Conservation (phyloP, 192 early-diverging fungal species). For the Coemansia brasiliensis region DNA sequence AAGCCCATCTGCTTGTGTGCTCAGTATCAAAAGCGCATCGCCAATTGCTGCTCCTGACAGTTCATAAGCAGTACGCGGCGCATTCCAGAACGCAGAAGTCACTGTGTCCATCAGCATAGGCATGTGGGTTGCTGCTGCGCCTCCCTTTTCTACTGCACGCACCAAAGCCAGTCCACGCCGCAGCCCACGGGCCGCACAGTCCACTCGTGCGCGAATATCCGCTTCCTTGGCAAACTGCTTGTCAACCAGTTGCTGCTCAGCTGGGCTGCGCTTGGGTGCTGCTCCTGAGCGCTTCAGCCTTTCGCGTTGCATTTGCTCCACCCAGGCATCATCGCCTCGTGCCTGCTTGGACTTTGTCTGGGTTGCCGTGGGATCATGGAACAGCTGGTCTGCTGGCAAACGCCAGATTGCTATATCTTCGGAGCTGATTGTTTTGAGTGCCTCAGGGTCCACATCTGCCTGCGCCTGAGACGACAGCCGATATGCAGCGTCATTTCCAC, state of each 20-base stretch:
- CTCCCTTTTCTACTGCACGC: slow-evolving; percentile 64
- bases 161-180: slow-evolving; percentile 66
- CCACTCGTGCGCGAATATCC: slow-evolving; percentile 67
- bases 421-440: slow-evolving; percentile 14
- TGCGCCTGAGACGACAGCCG: slow-evolving; percentile 34
- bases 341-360: slow-evolving; percentile 5
- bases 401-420: slow-evolving; percentile 44
- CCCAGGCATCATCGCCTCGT: slow-evolving; percentile 41
- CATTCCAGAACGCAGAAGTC: slow-evolving; percentile 40
- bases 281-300: slow-evolving; percentile 22
- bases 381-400: slow-evolving; percentile 32
- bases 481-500: slow-evolving; percentile 30
- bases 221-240: slow-evolving; percentile 72
- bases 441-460: slow-evolving; percentile 20
- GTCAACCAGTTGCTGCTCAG: slow-evolving; percentile 73
- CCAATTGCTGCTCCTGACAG: slow-evolving; percentile 60
- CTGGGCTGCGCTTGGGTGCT: slow-evolving; percentile 43
- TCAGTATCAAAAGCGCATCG: slow-evolving; percentile 59
- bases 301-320: slow-evolving; percentile 35
- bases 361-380: slow-evolving; percentile 25
- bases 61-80: slow-evolving; percentile 16
- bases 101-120: slow-evolving; percentile 60
- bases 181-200: slow-evolving; percentile 53
- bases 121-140: slow-evolving; percentile 60
- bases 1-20: slow-evolving; percentile 51